Evolutionary conservation across 176 grass and related monocot species (phyloP).

Genomic region (Melocanna baccifera): DNA sequence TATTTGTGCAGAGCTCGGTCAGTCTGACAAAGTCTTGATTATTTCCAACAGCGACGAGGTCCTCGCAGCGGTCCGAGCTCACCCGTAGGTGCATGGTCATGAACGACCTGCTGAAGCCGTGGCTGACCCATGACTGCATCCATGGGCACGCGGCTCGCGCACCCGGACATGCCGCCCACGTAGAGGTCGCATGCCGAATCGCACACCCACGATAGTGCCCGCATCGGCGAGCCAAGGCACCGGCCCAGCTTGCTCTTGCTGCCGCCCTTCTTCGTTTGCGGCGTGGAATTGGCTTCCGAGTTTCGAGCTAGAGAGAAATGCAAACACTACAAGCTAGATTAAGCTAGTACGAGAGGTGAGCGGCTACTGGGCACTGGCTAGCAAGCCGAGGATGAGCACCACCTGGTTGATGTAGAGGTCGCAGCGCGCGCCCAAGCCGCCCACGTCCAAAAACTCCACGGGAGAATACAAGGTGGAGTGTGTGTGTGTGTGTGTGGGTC

Average conservation of each 20-base stretch:
- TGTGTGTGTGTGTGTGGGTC: too few relatives aligned
- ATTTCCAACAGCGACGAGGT: too few relatives aligned
- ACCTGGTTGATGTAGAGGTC: slow-evolving; percentile 97
- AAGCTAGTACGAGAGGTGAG: background rate
- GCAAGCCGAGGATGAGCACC: slow-evolving; percentile 42
- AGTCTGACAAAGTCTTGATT: too few relatives aligned
- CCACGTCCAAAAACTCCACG: slow-evolving; percentile 63
- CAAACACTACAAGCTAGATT: background rate
- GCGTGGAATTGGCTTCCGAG: slow-evolving; percentile 10
- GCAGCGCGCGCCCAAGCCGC: slow-evolving; percentile 56
- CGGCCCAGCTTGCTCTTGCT: slow-evolving; percentile 15
- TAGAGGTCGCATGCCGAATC: slow-evolving; percentile 58
- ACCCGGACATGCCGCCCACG: slow-evolving; percentile 54
- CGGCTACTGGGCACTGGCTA: background rate
- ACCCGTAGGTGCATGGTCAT: background rate
- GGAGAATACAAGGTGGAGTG: too few relatives aligned
- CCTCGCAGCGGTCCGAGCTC: slow-evolving; percentile 32
- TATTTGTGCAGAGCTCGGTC: too few relatives aligned
- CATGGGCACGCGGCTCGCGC: slow-evolving; percentile 21
- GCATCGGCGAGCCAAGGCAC: slow-evolving; percentile 43
- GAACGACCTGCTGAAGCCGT: slow-evolving; percentile 27
- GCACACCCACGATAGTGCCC: slow-evolving; percentile 51
- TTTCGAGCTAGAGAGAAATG: background rate
- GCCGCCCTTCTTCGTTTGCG: slow-evolving; percentile 23
- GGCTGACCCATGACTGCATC: slow-evolving; percentile 7